Evolutionary conservation across 202 grass and related monocot genomes (phyloP).

Genomic region (Carex sylvatica): DNA sequence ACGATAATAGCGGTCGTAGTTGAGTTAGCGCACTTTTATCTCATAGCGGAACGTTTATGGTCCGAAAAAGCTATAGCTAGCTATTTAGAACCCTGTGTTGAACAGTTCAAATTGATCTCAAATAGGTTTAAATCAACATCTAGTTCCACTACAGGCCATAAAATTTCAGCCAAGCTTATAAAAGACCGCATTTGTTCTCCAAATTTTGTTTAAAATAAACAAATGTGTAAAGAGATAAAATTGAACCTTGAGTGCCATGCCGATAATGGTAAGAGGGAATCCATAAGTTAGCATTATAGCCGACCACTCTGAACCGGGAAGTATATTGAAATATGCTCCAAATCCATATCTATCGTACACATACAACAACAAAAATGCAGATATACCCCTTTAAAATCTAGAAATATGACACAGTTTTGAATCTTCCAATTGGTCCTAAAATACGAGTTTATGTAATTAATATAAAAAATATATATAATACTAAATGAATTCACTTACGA

Average conservation of each 20-base stretch:
- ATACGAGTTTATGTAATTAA: not conserved
- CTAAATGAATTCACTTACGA: constrained; percentile 44
- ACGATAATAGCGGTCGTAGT: no score
- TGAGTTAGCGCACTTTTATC: no score
- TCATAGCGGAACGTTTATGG: no score
- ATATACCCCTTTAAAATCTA: not conserved
- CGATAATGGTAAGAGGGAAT: constrained; percentile 93
- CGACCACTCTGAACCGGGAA: constrained; percentile 93
- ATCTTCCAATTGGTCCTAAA: not conserved
- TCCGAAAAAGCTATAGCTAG: no score
- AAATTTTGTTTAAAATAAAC: constrained; percentile 5
- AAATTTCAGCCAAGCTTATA: constrained; percentile 1
- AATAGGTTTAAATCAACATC: not conserved
- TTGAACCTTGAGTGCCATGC: constrained; percentile 93
- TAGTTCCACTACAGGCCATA: not conserved
- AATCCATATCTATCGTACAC: constrained; percentile 74
- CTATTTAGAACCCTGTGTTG: no score
- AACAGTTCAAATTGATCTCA: no score
- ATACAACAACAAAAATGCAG: not conserved
- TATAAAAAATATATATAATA: not conserved
- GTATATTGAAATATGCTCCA: constrained; percentile 88
- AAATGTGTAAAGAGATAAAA: constrained; percentile 1
- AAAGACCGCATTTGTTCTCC: not conserved
- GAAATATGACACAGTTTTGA: not conserved
- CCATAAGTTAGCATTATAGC: constrained; percentile 93